These are phyloP conservation scores for Pythium grandisporangium DNA, from an alignment of 352 stramenopile species.

Conservation along the genomic window DNA sequence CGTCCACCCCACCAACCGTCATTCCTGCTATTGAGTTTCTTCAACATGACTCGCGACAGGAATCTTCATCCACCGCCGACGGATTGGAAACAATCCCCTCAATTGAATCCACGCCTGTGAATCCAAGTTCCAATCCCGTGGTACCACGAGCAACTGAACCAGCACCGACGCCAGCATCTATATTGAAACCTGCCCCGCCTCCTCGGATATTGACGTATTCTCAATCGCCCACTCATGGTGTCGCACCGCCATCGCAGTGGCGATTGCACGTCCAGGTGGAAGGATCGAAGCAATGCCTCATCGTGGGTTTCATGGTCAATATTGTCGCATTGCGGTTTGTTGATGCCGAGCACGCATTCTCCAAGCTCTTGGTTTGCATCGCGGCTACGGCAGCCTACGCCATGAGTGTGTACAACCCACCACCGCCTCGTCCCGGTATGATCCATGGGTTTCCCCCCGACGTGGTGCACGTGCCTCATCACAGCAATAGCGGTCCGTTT, in stretches of 20 bases:
- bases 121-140: no score
- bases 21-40: no score
- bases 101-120: no score
- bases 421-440: neutral
- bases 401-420: constrained; percentile 45
- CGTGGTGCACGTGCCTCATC: neutral
- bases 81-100: no score
- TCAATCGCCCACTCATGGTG: neutral
- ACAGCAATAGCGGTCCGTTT: constrained; percentile 4
- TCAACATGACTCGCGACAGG: no score
- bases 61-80: no score
- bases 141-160: no score
- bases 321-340: constrained; percentile 61
- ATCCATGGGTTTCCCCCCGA: no score
- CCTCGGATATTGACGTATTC: constrained; percentile 12
- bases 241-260: constrained; percentile 17
- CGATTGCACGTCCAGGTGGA: constrained; percentile 44
- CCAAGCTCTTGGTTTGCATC: constrained; percentile 49
- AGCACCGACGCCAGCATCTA: constrained; percentile 5
- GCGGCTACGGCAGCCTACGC: constrained; percentile 34
- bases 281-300: constrained; percentile 62
- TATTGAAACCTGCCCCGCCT: constrained; percentile 1
- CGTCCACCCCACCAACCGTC: no score
- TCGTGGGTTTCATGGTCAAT: constrained; percentile 70
- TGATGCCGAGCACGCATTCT: constrained; percentile 56